Base-by-base conservation (phyloP, 2,329 filamentous ascomycete species). In the Nemania diffusa region DNA sequence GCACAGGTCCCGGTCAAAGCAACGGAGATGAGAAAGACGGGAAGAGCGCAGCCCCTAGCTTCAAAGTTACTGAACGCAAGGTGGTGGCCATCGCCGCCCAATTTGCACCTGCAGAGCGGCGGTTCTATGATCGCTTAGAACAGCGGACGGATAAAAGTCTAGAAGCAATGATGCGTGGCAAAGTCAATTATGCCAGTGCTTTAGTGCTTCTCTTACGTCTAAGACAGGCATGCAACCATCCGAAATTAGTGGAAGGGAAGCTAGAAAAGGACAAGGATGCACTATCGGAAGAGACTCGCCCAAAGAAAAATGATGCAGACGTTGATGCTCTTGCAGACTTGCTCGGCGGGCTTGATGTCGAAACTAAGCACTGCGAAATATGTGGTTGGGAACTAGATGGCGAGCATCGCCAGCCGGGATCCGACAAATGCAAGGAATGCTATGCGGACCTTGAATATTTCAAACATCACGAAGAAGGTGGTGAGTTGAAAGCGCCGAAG, bases 201-300 rank as follows among this genome's bases (percentile, higher is more conserved):
- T 88, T 99, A 76, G 94, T 97, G 13, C 83, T 99, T 68, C 87
- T 99, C n/a, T 83, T 99, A 63, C 90, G 96, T 44, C 84, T 99
- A 67, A 88, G 96, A 67, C 96, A 99, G 79, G 92, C 94, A 22
- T 99, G 96, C 79, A 97, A 99, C 76, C 96, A 99, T 77, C 94
- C 94, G 0, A 91, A 93, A 71, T 84, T 99, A 52, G 91, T 97
- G 13, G 92, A 93, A 71, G 91, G 90, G 70, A 95, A 97, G 75
- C 84, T 97, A 64, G 91, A 91, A 62, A 92, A 92, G 71, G 96
- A 99, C 77, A 93, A 91, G 73, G 96, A 98, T 75, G 92, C 93
- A 2, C 81, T 97, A 62, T 86, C 89, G 0, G 91, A 89, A 0
- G 91, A 85, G 70, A 82, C 85, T 40, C 84, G 85, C 55, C 77